phyloP scores from a whole-genome alignment of 768 basidiomycete species.

The Suillus subluteus region DNA sequence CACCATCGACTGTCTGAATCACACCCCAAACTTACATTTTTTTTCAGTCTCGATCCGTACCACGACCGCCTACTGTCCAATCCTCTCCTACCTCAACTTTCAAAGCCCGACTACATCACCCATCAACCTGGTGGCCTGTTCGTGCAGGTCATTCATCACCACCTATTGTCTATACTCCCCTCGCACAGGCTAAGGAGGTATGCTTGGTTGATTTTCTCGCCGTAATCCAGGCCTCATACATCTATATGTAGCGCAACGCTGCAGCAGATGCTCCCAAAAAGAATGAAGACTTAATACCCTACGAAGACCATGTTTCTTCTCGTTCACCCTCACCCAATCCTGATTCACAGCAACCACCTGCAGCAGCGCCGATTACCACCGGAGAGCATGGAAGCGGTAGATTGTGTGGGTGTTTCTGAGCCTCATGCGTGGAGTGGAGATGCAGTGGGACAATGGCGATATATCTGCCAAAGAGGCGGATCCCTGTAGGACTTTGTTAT shows the following conservation, averaged over 20 bases:
- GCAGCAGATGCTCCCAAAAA: background rate
- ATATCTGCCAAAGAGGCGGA: background rate
- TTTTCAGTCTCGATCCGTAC: background rate
- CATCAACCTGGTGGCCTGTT: background rate
- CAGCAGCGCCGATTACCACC: no score
- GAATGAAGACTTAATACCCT: no score
- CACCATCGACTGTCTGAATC: background rate
- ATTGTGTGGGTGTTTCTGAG: background rate
- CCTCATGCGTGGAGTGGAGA: background rate
- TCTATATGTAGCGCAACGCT: background rate
- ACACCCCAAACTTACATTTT: background rate
- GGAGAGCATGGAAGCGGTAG: background rate
- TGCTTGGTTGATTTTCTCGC: background rate
- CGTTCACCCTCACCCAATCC: background rate
- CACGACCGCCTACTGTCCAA: no score
- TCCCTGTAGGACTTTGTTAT: background rate
- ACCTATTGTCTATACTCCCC: background rate
- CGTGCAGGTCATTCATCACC: background rate
- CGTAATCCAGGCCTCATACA: background rate
- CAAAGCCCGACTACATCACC: no score
- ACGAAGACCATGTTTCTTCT: background rate
- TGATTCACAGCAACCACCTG: background rate
- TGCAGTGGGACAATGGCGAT: background rate
- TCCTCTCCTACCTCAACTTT: background rate
- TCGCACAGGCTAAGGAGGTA: background rate